phyloP scores from a whole-genome alignment of 2,329 filamentous ascomycete species.

The Pseudocercospora cruenta region DNA sequence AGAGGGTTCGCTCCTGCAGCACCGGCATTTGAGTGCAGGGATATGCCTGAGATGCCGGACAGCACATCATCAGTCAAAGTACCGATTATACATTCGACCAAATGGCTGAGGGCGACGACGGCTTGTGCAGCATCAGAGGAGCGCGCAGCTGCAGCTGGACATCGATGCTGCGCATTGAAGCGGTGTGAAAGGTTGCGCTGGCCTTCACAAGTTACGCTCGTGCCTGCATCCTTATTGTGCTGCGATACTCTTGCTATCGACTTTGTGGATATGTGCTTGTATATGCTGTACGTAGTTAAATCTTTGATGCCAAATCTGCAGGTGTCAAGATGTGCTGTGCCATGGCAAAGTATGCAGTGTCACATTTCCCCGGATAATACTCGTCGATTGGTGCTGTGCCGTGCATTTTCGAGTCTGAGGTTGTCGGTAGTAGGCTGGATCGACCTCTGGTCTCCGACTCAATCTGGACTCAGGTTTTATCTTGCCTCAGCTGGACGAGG shows the following conservation, averaged over 20 bases:
- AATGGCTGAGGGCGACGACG: background rate
- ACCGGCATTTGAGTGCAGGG: constrained; percentile 1
- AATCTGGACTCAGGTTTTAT: background rate
- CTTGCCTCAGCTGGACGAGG: background rate
- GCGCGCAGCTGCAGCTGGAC: background rate
- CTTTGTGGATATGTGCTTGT: background rate
- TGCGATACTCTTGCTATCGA: background rate
- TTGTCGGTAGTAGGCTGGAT: background rate
- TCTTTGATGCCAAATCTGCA: background rate
- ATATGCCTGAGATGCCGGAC: background rate
- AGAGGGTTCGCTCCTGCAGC: constrained; percentile 3
- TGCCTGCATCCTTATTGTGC: background rate
- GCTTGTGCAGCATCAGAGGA: background rate
- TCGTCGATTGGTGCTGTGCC: background rate
- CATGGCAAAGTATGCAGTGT: background rate
- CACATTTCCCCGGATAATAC: background rate
- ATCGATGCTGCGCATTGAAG: background rate
- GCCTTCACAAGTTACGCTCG: background rate
- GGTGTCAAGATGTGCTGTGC: background rate
- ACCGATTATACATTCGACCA: too few species aligned
- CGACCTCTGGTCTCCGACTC: background rate
- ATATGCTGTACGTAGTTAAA: background rate
- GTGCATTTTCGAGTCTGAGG: background rate
- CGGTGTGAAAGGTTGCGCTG: background rate
- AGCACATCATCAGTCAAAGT: background rate